These are phyloP conservation scores for Musa schizocarpa DNA, from an alignment of 176 grass and related monocot species.

Conservation along the genomic window DNA sequence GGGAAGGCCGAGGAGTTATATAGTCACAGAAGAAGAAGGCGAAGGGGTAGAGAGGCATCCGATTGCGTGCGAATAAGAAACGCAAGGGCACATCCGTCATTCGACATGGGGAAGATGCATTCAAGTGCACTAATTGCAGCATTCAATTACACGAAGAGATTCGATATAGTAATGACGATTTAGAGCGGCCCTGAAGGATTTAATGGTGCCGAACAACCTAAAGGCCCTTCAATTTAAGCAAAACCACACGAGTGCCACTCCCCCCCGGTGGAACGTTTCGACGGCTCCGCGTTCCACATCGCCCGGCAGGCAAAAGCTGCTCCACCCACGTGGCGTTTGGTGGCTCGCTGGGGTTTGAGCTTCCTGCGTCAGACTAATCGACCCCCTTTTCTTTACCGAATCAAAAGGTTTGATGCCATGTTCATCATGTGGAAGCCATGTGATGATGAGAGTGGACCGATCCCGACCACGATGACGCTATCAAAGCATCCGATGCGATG, in stretches of 20 bases:
- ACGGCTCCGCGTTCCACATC: background rate
- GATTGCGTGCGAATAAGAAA: background rate
- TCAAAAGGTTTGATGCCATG: background rate
- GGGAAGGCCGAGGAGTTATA: background rate
- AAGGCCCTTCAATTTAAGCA: background rate
- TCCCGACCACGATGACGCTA: too few relatives aligned
- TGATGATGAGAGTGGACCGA: too few relatives aligned
- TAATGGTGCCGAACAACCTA: too few relatives aligned
- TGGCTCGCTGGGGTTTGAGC: background rate
- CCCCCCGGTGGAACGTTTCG: too few relatives aligned
- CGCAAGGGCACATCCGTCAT: background rate
- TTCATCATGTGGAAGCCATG: too few relatives aligned
- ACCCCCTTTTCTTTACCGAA: background rate
- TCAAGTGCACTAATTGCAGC: background rate
- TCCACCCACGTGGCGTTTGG: background rate
- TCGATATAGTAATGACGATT: too few relatives aligned
- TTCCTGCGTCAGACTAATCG: background rate
- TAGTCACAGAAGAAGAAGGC: background rate
- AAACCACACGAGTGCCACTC: slow-evolving; percentile 1
- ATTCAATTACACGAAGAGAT: background rate
- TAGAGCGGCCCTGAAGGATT: too few relatives aligned
- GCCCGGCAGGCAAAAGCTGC: background rate
- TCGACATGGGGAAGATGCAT: background rate
- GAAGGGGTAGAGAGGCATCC: background rate
- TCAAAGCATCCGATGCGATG: too few relatives aligned